phyloP scores from a whole-genome alignment of 768 basidiomycete genomes.

The Dictyophora rubrovolvata region DNA sequence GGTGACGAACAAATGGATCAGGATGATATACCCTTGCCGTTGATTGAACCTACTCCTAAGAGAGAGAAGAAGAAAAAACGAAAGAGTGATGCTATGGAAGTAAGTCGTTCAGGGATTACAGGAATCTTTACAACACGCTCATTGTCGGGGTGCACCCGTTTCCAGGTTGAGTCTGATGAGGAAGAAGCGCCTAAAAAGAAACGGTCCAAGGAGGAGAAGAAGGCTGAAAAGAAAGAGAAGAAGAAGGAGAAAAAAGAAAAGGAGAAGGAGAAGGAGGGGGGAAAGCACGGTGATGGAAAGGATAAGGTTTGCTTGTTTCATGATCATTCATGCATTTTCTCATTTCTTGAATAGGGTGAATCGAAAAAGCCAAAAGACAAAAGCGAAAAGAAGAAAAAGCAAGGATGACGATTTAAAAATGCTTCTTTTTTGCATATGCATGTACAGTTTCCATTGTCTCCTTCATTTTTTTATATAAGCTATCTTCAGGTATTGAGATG shows the following conservation, averaged over 20 bases:
- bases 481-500: no score
- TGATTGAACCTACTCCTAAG: constrained; percentile 40
- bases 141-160: constrained; percentile 26
- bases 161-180: constrained; percentile 29
- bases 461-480: no score
- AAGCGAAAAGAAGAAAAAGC: constrained; percentile 12
- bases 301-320: constrained; percentile 21
- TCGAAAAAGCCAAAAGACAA: constrained; percentile 12
- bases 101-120: constrained; percentile 12
- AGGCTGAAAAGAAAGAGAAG: constrained; percentile 68
- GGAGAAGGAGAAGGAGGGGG: constrained; percentile 24
- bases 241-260: constrained; percentile 51
- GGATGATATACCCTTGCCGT: constrained; percentile 43
- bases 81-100: constrained; percentile 57
- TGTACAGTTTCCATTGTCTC: no score
- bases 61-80: constrained; percentile 61
- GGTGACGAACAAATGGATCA: constrained; percentile 39
- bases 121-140: constrained; percentile 14
- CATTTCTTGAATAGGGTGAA: neutral
- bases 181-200: constrained; percentile 60
- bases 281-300: constrained; percentile 22
- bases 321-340: neutral
- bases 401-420: neutral
- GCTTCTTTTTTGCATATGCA: no score
- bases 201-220: constrained; percentile 78